Base-by-base conservation (phyloP, 163 green algal genomes). In the Coccomyxa subellipsoidea region DNA sequence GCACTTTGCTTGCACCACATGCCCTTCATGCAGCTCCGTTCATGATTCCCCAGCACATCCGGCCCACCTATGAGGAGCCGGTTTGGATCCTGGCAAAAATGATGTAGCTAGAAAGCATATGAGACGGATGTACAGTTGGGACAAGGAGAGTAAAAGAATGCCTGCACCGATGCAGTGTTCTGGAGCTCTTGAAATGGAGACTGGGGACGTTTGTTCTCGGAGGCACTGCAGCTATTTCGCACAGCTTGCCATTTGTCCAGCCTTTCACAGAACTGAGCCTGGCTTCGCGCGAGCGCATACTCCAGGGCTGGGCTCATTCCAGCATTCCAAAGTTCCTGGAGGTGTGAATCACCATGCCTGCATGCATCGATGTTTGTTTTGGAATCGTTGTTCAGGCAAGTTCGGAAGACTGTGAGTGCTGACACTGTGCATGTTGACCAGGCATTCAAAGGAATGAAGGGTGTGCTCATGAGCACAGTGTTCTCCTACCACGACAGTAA, bases 361-460 rank as follows among this genome's bases (percentile, higher is more conserved):
- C n/a, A n/a, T n/a, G n/a, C n/a, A n/a, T n/a, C n/a, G n/a, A n/a
- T n/a, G n/a, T n/a, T n/a, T n/a, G n/a, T n/a, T n/a, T n/a, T n/a
- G n/a, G n/a, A n/a, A n/a, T n/a, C n/a, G n/a, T n/a, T n/a, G n/a
- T n/a, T n/a, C n/a, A n/a, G n/a, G n/a, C n/a, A n/a, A n/a, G n/a
- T n/a, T n/a, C n/a, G n/a, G n/a, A n/a, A n/a, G n/a, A n/a, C n/a
- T n/a, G n/a, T n/a, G n/a, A n/a, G n/a, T n/a, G n/a, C n/a, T n/a
- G n/a, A n/a, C n/a, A n/a, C n/a, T n/a, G n/a, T n/a, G n/a, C 47
- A 10, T 38, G 15, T 4, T 73, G 27, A 78, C 66, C 86, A 89
- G 84, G 83, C 83, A 0, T 89, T 88, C 84, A 90, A 92, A 53
- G 88, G 78, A 4, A 59, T 91, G 38, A 89, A 90, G 78, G 72